Evolutionary conservation across 805 yeast genomes (phyloP), one percentile per base, ranked within the genome.

Genomic region (Wickerhamomyces subpelliculosus): DNA sequence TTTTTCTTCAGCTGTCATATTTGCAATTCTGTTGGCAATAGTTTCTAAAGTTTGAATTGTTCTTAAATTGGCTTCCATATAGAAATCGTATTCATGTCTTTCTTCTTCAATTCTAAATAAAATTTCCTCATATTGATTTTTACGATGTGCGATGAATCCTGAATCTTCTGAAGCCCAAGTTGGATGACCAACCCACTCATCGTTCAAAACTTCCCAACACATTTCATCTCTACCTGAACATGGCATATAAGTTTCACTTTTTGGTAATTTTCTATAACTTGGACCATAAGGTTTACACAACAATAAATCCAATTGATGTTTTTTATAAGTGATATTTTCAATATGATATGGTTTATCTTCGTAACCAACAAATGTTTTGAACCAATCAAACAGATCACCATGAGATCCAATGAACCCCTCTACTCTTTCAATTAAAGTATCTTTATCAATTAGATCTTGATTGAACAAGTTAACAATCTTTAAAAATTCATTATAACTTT

Each of bases 91-190:
- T 61, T 93, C 98, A 49, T 89, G 95, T 57, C 99, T 79, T 64
- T 93, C 98, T 59, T 93, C 98, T 62, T 93, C 98, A 41, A 89
- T 86, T 58, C 95, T 82, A 67, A 88, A 89, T 38, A 93, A 64
- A 35, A 93, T 85, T 60, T 93, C 99, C 62, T 93, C 99, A 58
- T 90, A 93, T 64, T 93, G 98, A 58, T 93, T 93, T 62, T 93
- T 93, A 47, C 97, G 78, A 60, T 93, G 99, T n/a, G 98, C 96
- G 57, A 93, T 89, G 53, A 90, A 93, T 0, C 98, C 99, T 11
- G 96, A 85, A 60, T 93, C 99, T 60, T 93, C 99, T 0, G 97
- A 90, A 4, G 97, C 98, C 99, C 99, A 93, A n/a, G 96, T 94
- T 18, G 99, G 99, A 62, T 93, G 97, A 7, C 97, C 96, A 26